A percentile compares a stretch with the other conserved stretches of the same genome.
Conservation (phyloP, 2,329 filamentous ascomycete genomes). For the Verruconis gallopava region DNA sequence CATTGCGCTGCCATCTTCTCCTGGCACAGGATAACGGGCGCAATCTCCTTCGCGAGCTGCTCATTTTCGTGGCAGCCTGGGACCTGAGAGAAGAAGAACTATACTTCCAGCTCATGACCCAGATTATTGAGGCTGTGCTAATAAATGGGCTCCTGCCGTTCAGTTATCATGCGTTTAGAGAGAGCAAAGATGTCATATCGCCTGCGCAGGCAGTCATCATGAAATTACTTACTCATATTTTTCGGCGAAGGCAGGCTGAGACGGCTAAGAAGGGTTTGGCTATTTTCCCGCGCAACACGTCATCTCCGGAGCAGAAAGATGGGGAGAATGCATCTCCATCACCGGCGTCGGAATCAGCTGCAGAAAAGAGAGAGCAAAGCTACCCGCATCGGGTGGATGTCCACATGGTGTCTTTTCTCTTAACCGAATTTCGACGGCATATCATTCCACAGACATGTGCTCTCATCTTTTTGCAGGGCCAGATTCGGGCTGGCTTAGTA, state of each 20-base stretch:
- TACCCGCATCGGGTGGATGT: slow-evolving; percentile 40
- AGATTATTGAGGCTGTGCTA: slow-evolving; percentile 87
- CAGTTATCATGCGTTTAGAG: slow-evolving; percentile 80
- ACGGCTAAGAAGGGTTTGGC: slow-evolving; percentile 13
- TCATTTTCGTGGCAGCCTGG: slow-evolving; percentile 96
- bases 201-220: slow-evolving; percentile 89
- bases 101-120: slow-evolving; percentile 92
- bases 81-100: slow-evolving; percentile 86
- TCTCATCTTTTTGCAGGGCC: slow-evolving; percentile 84
- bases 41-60: slow-evolving; percentile 74
- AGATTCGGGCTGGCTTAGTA: slow-evolving; percentile 65
- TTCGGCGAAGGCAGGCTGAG: slow-evolving; percentile 46
- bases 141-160: slow-evolving; percentile 82
- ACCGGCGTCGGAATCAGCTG: slow-evolving; percentile 81
- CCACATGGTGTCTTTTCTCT: slow-evolving; percentile 72
- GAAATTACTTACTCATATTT: slow-evolving; percentile 81
- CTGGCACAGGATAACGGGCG: slow-evolving; percentile 81
- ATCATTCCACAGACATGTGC: slow-evolving; percentile 90
- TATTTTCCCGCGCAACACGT: slow-evolving; percentile 13
- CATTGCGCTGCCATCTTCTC: slow-evolving; percentile 78
- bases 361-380: slow-evolving; percentile 33
- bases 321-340: slow-evolving; percentile 34
- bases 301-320: slow-evolving; percentile 3
- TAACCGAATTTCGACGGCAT: slow-evolving; percentile 80
- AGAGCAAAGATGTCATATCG: slow-evolving; percentile 91